These are phyloP conservation scores for Discostella pseudostelligera DNA, from an alignment of 108 stramenopile genomes.

Conservation along the genomic window DNA sequence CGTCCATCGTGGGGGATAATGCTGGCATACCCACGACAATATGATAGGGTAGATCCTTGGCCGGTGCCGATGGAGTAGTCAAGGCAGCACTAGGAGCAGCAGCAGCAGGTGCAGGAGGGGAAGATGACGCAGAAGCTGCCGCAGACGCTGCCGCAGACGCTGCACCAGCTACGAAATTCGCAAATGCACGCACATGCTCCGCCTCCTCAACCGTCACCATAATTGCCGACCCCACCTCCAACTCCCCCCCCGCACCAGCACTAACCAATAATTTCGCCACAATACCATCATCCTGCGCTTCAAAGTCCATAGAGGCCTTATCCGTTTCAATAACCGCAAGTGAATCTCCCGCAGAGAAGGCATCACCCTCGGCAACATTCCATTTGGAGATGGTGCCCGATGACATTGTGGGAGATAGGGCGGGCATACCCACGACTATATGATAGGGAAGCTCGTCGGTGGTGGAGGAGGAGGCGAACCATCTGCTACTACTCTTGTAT, in stretches of 20 bases:
- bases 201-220: conserved; percentile 91
- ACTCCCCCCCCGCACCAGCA: conserved; percentile 68
- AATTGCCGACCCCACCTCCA: conserved; percentile 85
- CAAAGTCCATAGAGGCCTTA: conserved; percentile 97
- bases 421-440: conserved; percentile 92
- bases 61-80: conserved; percentile 28
- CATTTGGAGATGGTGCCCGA: conserved; percentile 88
- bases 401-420: conserved; percentile 94
- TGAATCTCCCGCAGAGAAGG: conserved; percentile 88
- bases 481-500: not conserved
- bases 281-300: conserved; percentile 95
- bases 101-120: conserved; percentile 16
- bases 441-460: conserved; percentile 70
- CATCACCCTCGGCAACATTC: conserved; percentile 84
- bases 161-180: conserved; percentile 54
- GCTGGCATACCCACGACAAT: conserved; percentile 88
- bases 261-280: conserved; percentile 90
- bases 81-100: conserved; percentile 5
- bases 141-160: conserved; percentile 31
- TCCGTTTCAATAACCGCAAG: conserved; percentile 97
- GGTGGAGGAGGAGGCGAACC: conserved; percentile 28
- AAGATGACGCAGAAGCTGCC: conserved; percentile 8
- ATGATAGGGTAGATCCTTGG: conserved; percentile 46
- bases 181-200: conserved; percentile 80
- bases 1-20: conserved; percentile 85